Evolutionary conservation across 106 monocot genomes (phyloP).

Genomic region (Agapanthus africanus): DNA sequence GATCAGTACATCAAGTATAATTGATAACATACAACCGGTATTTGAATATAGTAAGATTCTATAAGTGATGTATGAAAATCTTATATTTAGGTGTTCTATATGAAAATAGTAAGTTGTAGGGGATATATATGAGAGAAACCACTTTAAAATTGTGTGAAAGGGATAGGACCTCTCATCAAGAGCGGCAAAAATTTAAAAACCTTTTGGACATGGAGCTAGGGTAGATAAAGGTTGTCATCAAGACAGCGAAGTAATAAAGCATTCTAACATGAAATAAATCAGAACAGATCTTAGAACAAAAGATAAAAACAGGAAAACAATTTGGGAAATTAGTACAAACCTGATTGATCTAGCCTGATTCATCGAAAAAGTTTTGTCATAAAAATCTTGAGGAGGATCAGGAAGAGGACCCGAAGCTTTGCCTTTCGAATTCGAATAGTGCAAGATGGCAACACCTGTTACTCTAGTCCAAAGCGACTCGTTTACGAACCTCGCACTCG

Average conservation of each 20-base stretch:
- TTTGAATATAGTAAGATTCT: too few species aligned
- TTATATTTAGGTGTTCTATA: too few species aligned
- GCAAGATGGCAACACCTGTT: conserved; percentile 60
- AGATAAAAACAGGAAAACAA: not conserved
- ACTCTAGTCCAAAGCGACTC: conserved; percentile 55
- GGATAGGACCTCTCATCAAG: not conserved
- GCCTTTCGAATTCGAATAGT: conserved; percentile 58
- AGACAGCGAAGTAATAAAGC: too few species aligned
- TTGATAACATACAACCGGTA: too few species aligned
- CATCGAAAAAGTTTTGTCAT: conserved; percentile 37
- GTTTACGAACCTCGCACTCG: conserved; percentile 69
- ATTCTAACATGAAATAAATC: too few species aligned
- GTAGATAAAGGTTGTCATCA: too few species aligned
- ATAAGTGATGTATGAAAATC: too few species aligned
- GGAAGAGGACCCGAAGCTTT: conserved; percentile 37
- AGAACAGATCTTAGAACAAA: not conserved
- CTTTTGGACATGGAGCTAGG: not conserved
- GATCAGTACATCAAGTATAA: too few species aligned
- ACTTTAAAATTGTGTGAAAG: not conserved
- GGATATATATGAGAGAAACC: too few species aligned
- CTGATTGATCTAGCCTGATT: conserved; percentile 38
- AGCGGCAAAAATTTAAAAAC: not conserved
- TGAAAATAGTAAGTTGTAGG: too few species aligned
- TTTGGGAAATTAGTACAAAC: conserved; percentile 5
- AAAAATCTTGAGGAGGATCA: conserved; percentile 32